phyloP scores from a whole-genome alignment of 2,329 filamentous ascomycete species.

The Apiospora sp. region DNA sequence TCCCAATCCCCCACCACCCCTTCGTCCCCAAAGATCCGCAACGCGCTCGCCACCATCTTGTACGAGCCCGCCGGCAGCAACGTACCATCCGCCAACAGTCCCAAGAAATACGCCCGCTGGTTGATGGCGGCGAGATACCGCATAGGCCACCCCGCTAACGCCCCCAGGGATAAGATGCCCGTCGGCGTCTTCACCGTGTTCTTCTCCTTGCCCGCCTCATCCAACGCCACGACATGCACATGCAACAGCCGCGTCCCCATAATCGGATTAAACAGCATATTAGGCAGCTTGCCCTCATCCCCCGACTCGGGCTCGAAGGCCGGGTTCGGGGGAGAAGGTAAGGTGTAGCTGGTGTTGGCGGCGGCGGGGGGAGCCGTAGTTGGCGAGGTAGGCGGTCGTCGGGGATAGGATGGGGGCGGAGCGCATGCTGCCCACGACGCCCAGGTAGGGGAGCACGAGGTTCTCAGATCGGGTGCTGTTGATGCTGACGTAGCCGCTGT shows the following conservation, averaged over 20 bases:
- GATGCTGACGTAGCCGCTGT: conserved; percentile 49
- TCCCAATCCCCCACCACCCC: conserved; percentile 37
- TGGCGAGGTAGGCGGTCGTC: conserved; percentile 18
- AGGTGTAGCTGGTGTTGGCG: conserved; percentile 36
- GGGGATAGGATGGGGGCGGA: conserved; percentile 30
- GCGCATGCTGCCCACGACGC: conserved; percentile 42
- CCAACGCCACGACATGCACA: conserved; percentile 18
- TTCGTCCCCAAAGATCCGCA: conserved; percentile 39
- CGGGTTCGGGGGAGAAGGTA: conserved; percentile 32
- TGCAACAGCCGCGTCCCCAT: conserved; percentile 14
- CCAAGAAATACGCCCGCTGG: conserved; percentile 31
- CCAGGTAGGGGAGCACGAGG: conserved; percentile 50
- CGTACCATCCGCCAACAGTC: conserved; percentile 34
- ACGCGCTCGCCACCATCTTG: conserved; percentile 33
- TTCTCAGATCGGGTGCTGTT: conserved; percentile 44
- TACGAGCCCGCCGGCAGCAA: conserved; percentile 38
- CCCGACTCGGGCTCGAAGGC: neutral
- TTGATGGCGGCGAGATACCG: neutral
- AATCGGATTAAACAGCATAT: neutral
- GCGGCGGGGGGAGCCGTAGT: conserved; percentile 28
- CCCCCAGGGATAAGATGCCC: conserved; percentile 28
- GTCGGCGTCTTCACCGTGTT: conserved; percentile 7
- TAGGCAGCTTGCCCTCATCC: conserved; percentile 26
- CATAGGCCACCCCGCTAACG: conserved; percentile 26
- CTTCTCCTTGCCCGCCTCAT: neutral